These are phyloP conservation scores for Botrytis paeoniae DNA, from an alignment of 2,329 filamentous ascomycete genomes.

Conservation along the genomic window DNA sequence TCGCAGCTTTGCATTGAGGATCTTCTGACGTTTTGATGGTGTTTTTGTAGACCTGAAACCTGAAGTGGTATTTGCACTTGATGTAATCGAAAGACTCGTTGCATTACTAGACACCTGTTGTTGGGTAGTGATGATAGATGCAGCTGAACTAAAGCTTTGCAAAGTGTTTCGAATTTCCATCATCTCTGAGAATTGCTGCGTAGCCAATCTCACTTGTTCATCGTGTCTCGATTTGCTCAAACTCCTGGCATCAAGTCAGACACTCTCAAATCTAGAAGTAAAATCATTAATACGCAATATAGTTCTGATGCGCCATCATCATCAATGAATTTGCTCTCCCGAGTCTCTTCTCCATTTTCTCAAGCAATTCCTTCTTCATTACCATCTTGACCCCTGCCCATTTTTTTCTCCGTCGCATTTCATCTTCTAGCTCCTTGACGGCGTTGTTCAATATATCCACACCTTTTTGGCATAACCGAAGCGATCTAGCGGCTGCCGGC, in stretches of 20 bases:
- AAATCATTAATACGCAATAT: background rate
- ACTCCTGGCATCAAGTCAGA: background rate
- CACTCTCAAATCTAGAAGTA: accelerated
- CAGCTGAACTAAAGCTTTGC: background rate
- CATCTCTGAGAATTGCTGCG: background rate
- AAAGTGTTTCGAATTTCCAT: background rate
- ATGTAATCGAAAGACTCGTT: background rate
- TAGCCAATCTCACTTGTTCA: background rate
- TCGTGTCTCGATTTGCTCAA: background rate
- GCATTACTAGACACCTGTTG: background rate
- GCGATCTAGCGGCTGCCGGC: background rate
- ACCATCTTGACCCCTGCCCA: background rate
- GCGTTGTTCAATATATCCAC: background rate
- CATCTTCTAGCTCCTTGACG: background rate
- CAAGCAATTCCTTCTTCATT: background rate
- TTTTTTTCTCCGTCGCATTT: background rate
- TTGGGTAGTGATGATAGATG: background rate
- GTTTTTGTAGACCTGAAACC: background rate
- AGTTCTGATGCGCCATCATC: background rate
- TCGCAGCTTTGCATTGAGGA: background rate
- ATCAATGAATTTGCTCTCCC: background rate
- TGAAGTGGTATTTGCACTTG: background rate
- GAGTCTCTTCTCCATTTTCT: background rate
- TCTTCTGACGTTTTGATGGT: background rate
- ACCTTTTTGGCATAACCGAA: background rate